Evolutionary conservation across 805 yeast species (phyloP).

Genomic region (Kazachstania africana): DNA sequence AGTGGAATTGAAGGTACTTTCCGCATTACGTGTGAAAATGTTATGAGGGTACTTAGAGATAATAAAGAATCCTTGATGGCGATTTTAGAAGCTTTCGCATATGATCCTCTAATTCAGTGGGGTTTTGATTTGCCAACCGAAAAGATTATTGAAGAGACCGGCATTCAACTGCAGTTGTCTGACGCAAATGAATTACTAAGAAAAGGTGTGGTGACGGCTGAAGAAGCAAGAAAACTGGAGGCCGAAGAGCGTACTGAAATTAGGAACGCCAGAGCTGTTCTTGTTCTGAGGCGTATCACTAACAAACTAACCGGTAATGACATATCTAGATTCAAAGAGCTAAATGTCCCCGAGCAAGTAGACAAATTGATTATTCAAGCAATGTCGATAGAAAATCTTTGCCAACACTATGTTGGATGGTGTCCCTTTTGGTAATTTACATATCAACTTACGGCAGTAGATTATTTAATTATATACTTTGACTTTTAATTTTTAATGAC

Average conservation of each 20-base stretch:
- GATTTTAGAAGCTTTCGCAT: constrained; percentile 92
- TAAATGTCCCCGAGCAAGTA: constrained; percentile 80
- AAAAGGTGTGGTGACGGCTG: constrained; percentile 63
- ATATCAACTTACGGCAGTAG: background rate
- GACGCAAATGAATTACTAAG: constrained; percentile 60
- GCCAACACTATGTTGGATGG: constrained; percentile 97
- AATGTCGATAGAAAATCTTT: constrained; percentile 85
- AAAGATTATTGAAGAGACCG: constrained; percentile 66
- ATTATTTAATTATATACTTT: background rate
- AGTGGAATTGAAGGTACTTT: constrained; percentile 96
- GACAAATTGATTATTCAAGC: constrained; percentile 90
- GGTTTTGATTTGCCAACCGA: constrained; percentile 88
- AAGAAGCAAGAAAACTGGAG: constrained; percentile 59
- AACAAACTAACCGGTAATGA: constrained; percentile 91
- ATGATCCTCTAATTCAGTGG: constrained; percentile 97
- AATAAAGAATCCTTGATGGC: constrained; percentile 96
- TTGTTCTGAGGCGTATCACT: constrained; percentile 79
- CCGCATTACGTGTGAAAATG: constrained; percentile 92
- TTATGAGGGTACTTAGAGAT: constrained; percentile 83
- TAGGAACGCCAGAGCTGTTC: constrained; percentile 79
- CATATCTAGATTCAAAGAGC: constrained; percentile 55
- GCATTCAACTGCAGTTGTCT: constrained; percentile 51
- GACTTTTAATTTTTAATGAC: background rate
- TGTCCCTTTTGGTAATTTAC: constrained; percentile 81
- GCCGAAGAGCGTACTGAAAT: constrained; percentile 58